Conservation (phyloP, 495 filamentous ascomycete species). For the Hyphodiscus hymeniophilus region DNA sequence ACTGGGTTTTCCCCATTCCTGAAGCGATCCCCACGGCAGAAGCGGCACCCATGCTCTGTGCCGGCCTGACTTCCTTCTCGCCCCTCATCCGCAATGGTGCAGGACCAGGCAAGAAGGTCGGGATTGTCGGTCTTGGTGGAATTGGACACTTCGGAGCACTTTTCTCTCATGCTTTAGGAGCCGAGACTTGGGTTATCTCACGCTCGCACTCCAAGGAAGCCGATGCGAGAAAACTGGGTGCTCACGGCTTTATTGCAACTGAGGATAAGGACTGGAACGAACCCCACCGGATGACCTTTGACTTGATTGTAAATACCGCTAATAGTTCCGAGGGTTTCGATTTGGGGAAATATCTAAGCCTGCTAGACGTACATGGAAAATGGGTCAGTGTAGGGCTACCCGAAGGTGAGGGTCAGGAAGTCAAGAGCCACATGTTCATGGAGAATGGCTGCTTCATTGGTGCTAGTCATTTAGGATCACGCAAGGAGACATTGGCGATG, state of each 20-base stretch:
- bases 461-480: conserved; percentile 71
- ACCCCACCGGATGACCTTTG: conserved; percentile 44
- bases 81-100: conserved; percentile 68
- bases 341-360: conserved; percentile 60
- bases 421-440: conserved; percentile 71
- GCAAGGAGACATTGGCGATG: conserved; percentile 77
- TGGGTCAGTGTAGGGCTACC: conserved; percentile 82
- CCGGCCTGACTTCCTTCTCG: conserved; percentile 72
- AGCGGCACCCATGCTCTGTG: conserved; percentile 85
- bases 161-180: conserved; percentile 63
- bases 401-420: conserved; percentile 63
- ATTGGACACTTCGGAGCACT: conserved; percentile 67
- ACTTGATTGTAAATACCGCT: conserved; percentile 51
- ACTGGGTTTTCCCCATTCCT: conserved; percentile 67
- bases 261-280: conserved; percentile 57
- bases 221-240: conserved; percentile 60
- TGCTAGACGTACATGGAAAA: conserved; percentile 74
- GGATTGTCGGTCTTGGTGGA: conserved; percentile 62
- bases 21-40: conserved; percentile 55
- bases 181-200: conserved; percentile 62
- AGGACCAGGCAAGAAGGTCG: conserved; percentile 72
- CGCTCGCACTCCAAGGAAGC: conserved; percentile 59
- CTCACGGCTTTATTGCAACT: conserved; percentile 63
- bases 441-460: conserved; percentile 71
- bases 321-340: conserved; percentile 43